Evolutionary conservation across 1,284 basidiomycete genomes (phyloP), one percentile per base, ranked within the genome.

Genomic region (Apiotrichum mycotoxinovorans): DNA sequence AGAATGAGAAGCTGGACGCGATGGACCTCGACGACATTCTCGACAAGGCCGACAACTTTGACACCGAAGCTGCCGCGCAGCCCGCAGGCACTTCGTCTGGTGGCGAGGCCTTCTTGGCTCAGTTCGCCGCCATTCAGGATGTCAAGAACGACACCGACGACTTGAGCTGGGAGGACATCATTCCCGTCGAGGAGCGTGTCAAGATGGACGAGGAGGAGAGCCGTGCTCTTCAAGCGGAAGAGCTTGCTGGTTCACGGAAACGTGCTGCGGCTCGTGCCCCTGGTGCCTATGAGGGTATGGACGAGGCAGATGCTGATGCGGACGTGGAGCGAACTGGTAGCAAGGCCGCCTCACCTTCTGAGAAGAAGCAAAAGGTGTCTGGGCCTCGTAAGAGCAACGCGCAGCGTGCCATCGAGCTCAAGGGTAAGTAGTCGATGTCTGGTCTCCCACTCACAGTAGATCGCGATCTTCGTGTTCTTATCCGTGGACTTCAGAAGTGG

Each of bases 21-120:
- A 94, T 99, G 91, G 94, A 99, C 76, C 85, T 98, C 17, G 96
- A 98, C 76, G 96, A 98, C 66, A 95, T 99, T 69, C 84, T 99
- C 54, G 95, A 88, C 71, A 88, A 91, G 63, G 96, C 96, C 44
- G 96, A 98, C 76, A 91, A 91, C 66, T 94, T 96, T 77, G 96
- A 98, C 78, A 98, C 96, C 1, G 83, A 93, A 66, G 86, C 86
- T 12, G 96, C 95, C 2, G 83, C 92, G 65, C 85, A 86, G 23
- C 84, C 85, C 41, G 83, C 83, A 43, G 87, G 84, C 34, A 90
- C 93, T 33, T 98, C 95, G 3, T 84, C 97, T 18, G 96, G 96
- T 77, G 95, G 96, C 57, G 92, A 98, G 79, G 87, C 87, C 56
- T 99, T 99, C 85, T 82, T 98, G 60, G 87, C 94, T 38, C 88